These are phyloP conservation scores for Pelargonium australe DNA, from an alignment of 441 rosid genomes.

Conservation along the genomic window DNA sequence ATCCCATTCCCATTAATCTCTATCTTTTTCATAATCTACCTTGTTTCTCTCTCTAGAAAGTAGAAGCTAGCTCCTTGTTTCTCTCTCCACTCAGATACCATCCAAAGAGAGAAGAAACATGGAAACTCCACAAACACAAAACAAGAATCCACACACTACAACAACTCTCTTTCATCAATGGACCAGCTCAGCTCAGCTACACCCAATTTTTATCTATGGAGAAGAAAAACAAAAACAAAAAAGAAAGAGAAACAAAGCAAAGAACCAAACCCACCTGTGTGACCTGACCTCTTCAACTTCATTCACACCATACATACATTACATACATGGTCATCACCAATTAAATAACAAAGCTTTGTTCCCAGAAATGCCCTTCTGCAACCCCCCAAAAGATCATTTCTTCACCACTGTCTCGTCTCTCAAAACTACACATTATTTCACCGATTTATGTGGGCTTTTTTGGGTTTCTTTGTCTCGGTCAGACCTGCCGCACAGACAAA, in stretches of 20 bases:
- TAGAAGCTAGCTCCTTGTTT: neutral
- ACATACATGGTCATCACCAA: slow-evolving; percentile 11
- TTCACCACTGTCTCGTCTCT: slow-evolving; percentile 53
- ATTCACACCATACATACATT: neutral
- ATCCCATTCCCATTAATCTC: neutral
- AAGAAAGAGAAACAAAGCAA: slow-evolving; percentile 22
- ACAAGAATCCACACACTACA: slow-evolving; percentile 32
- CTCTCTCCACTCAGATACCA: neutral
- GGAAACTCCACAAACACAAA: slow-evolving; percentile 28
- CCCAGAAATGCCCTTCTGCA: slow-evolving; percentile 69
- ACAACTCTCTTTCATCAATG: slow-evolving; percentile 33
- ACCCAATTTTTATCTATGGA: slow-evolving; percentile 35
- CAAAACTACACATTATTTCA: slow-evolving; percentile 37
- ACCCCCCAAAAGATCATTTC: slow-evolving; percentile 48
- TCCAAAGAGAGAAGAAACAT: slow-evolving; percentile 22
- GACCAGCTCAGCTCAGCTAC: slow-evolving; percentile 51
- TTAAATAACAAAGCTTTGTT: slow-evolving; percentile 14
- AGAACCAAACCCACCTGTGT: slow-evolving; percentile 18
- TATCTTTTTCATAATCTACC: neutral
- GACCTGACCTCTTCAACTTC: slow-evolving; percentile 23
- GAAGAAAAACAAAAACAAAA: neutral
- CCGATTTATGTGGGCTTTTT: slow-evolving; percentile 85
- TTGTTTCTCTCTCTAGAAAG: neutral
- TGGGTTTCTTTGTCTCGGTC: slow-evolving; percentile 70
- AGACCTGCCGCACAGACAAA: slow-evolving; percentile 51